These are phyloP conservation scores for Didymella segeticola DNA, from an alignment of 2,329 filamentous ascomycete genomes.

Conservation along the genomic window DNA sequence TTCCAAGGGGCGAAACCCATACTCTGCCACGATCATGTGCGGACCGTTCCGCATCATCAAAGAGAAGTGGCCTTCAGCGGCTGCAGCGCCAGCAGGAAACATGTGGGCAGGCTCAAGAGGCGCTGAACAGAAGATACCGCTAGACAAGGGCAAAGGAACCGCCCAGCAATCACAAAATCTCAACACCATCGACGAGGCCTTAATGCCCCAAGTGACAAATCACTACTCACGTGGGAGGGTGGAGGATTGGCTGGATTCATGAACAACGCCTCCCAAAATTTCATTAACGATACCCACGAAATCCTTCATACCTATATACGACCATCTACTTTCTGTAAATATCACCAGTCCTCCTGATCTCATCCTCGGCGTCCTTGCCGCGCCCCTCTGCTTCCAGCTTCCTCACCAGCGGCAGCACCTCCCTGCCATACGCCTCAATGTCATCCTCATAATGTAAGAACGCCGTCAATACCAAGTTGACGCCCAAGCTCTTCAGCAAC, in stretches of 20 bases:
- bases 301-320: background rate
- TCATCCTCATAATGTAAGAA: constrained; percentile 63
- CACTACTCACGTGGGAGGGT: constrained; percentile 16
- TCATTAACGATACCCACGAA: background rate
- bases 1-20: background rate
- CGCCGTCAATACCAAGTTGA: constrained; percentile 55
- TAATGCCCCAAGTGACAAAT: constrained; percentile 18
- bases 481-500: constrained; percentile 55
- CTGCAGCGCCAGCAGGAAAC: constrained; percentile 14
- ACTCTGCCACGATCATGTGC: constrained; percentile 1
- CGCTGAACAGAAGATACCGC: background rate
- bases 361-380: constrained; percentile 55
- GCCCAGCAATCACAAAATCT: constrained; percentile 1
- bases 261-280: background rate
- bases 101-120: constrained; percentile 17
- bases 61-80: constrained; percentile 14
- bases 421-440: constrained; percentile 57
- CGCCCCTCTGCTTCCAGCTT: constrained; percentile 57
- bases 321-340: constrained; percentile 49
- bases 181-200: constrained; percentile 1
- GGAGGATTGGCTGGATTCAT: constrained; percentile 8
- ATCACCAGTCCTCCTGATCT: constrained; percentile 57
- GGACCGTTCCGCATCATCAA: constrained; percentile 10
- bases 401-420: constrained; percentile 57
- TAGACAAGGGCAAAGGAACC: background rate